phyloP scores from a whole-genome alignment of 2,329 filamentous ascomycete genomes.

The Diaporthe longicolla region DNA sequence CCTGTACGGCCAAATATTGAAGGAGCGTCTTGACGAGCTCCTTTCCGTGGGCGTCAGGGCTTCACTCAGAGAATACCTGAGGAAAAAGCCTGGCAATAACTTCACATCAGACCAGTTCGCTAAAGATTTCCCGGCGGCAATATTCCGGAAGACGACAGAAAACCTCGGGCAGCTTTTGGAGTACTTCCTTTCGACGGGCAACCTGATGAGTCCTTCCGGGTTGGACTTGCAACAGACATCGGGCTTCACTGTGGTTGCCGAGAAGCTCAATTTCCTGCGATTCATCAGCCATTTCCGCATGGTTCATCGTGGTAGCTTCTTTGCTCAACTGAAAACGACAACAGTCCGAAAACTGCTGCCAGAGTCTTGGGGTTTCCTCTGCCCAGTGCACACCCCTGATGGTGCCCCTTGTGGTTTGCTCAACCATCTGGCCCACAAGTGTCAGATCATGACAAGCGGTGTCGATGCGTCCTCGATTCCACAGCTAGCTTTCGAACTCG shows the following conservation, averaged over 20 bases:
- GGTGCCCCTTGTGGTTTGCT: conserved; percentile 94
- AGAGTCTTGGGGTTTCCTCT: conserved; percentile 98
- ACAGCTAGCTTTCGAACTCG: conserved; percentile 81
- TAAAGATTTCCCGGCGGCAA: conserved; percentile 82
- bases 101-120: conserved; percentile 85
- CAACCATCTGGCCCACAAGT: conserved; percentile 96
- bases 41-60: conserved; percentile 69
- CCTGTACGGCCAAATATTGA: conserved; percentile 94
- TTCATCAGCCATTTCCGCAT: conserved; percentile 99
- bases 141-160: conserved; percentile 87
- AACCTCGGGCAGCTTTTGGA: conserved; percentile 89
- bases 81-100: conserved; percentile 71
- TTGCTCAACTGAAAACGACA: conserved; percentile 96
- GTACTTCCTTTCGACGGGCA: conserved; percentile 97
- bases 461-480: conserved; percentile 83
- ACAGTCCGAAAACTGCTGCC: conserved; percentile 95
- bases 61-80: conserved; percentile 70
- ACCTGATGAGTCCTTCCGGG: conserved; percentile 90
- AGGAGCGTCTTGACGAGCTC: conserved; percentile 94
- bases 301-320: conserved; percentile 99
- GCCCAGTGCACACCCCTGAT: conserved; percentile 97
- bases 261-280: conserved; percentile 98
- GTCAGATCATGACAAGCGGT: conserved; percentile 83
- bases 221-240: conserved; percentile 95
- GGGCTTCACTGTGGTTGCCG: conserved; percentile 95